phyloP scores from a whole-genome alignment of 208 protist genomes.

The Trypanosoma boissoni region DNA sequence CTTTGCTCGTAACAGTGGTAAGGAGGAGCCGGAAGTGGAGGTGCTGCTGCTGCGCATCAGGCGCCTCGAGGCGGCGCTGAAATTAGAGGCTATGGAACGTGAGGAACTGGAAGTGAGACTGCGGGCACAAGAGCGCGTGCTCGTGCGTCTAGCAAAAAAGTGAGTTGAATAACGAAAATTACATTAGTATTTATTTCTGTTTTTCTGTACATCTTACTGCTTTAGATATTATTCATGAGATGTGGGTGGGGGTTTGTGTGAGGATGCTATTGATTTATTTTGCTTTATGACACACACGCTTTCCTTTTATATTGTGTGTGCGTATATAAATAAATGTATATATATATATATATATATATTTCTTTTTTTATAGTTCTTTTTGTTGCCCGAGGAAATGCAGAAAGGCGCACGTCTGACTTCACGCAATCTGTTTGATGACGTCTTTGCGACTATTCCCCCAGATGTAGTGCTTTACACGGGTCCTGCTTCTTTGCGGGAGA shows the following conservation, averaged over 20 bases:
- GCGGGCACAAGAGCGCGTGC: slow-evolving; percentile 39
- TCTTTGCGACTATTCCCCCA: slow-evolving; percentile 62
- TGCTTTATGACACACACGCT: slow-evolving; percentile 12
- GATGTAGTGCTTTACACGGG: slow-evolving; percentile 59
- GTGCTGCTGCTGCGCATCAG: slow-evolving; percentile 34
- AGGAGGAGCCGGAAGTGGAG: neutral
- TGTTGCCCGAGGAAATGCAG: slow-evolving; percentile 11
- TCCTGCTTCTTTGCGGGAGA: slow-evolving; percentile 46
- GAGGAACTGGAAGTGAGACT: slow-evolving; percentile 36
- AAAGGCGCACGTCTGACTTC: slow-evolving; percentile 20
- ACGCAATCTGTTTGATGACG: slow-evolving; percentile 66
- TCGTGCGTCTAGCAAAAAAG: slow-evolving; percentile 19
- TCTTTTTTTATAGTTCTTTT: neutral
- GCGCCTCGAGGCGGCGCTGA: slow-evolving; percentile 44
- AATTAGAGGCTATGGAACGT: slow-evolving; percentile 41
- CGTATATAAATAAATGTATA: slow-evolving; percentile 6
- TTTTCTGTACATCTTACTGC: slow-evolving; percentile 2
- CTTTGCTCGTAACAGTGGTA: neutral
- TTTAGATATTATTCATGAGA: slow-evolving; percentile 3
- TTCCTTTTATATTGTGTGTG: neutral
- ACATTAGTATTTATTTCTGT: slow-evolving; percentile 7
- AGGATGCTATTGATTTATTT: neutral
- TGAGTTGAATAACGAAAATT: too few species aligned
- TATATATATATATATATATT: slow-evolving; percentile 16
- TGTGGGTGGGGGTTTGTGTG: slow-evolving; percentile 4